Conservation (phyloP, 768 basidiomycete genomes). For the Boletus pseudopeckii region DNA sequence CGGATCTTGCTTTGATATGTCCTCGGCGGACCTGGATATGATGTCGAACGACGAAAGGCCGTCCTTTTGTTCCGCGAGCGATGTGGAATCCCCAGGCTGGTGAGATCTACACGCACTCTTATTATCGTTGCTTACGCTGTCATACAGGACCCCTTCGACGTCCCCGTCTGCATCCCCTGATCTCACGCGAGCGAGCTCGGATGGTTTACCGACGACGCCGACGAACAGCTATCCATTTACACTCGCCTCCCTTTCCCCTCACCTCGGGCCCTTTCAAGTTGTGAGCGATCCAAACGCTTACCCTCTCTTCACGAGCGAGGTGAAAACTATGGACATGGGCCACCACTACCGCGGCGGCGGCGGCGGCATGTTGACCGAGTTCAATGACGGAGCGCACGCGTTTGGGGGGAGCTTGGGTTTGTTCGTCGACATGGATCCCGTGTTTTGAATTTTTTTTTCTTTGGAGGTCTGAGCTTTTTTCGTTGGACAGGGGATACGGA, state of each 20-base stretch:
- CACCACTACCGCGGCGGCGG: not conserved
- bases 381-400: not conserved
- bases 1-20: not conserved
- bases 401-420: not conserved
- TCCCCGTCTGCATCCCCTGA: constrained; percentile 4
- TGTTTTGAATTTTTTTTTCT: not conserved
- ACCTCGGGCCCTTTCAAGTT: not conserved
- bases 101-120: not conserved
- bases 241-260: not conserved
- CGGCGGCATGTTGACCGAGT: not conserved
- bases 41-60: not conserved
- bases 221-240: not conserved
- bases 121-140: not conserved
- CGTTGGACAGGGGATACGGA: not conserved
- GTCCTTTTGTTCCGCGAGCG: not conserved
- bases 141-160: constrained; percentile 3
- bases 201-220: not conserved
- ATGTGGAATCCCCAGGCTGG: not conserved
- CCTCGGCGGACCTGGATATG: not conserved
- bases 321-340: not conserved
- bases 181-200: constrained; percentile 1
- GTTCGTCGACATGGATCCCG: constrained; percentile 1
- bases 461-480: not conserved
- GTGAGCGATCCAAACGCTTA: not conserved
- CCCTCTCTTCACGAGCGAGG: not conserved